Base-by-base conservation (phyloP, 2,329 filamentous ascomycete genomes). In the Plenodomus lindquistii region DNA sequence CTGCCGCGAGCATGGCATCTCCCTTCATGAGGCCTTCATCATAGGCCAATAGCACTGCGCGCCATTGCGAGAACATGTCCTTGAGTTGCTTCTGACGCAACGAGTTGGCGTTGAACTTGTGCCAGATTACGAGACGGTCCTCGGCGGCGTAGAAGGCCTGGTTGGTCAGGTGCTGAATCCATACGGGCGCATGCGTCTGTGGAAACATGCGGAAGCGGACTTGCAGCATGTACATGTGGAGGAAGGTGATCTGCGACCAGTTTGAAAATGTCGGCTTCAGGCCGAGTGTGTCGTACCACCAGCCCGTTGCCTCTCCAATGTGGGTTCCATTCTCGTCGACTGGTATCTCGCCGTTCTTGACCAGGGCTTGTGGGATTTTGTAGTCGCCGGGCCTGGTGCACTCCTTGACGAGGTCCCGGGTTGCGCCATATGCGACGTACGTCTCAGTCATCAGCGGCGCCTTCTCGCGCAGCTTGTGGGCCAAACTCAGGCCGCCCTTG, bases 181-280 rank as follows among this genome's bases (percentile, higher is more conserved):
- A 96, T 48, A 84, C 82, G 52, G 84, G 81, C 59, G 88, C 85
- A 59, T 83, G 79, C 18, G 86, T 82, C 44, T 80, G 77, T 18
- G 89, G 86, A 61, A 97, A 84, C 72, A 86, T 86, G 57, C 94
- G 88, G 62, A 97, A 78, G 47, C 92, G 88, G 39, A 89, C 88
- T 46, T 89, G 88, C 50, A 97, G 75, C 49, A 97, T 82, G 79
- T 96, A 97, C 82, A 99, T 88, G 78, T 99, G 93, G 49, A 99
- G 82, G 81, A 96, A 96, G 29, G 92, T 94, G 37, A 97, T 87
- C 74, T 97, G 92, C 17, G 91, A 89, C 94, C 94, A 99, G 47
- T 89, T 93, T 69, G 87, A 92, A 74, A 99, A 99, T 0, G 91
- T 97, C 1, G 91, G 89, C 24, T 83, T 80, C 16, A 99, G 83